A percentile compares a stretch with the other conserved stretches of the same genome.
Conservation (phyloP, 306 rosid genomes). For the Pyrus betulifolia region DNA sequence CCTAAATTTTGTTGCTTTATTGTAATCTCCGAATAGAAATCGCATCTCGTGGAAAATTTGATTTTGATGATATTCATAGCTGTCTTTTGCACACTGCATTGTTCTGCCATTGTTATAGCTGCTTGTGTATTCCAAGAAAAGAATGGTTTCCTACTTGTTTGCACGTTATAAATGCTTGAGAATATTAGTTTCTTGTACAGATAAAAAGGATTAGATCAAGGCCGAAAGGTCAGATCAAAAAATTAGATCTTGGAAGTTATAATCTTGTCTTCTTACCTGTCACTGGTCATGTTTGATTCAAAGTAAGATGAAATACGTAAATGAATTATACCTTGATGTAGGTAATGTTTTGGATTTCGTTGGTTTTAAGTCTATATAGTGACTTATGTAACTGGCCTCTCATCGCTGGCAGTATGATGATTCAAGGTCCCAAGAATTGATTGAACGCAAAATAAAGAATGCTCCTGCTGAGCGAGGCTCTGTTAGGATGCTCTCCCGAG, state of each 20-base stretch:
- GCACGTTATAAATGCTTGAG: too few species aligned
- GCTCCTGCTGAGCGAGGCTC: slow-evolving; percentile 53
- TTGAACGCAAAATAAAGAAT: slow-evolving; percentile 42
- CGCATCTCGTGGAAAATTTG: background rate
- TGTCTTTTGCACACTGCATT: background rate
- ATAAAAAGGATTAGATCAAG: background rate
- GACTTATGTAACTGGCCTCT: background rate
- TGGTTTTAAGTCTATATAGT: background rate
- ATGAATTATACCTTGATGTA: background rate
- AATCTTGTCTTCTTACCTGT: background rate
- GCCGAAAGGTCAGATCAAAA: too few species aligned
- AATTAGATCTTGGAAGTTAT: background rate
- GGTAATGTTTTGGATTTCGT: background rate
- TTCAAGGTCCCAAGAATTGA: slow-evolving; percentile 52
- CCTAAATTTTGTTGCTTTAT: background rate
- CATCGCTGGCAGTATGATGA: slow-evolving; percentile 48
- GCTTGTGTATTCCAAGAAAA: background rate
- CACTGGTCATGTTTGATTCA: background rate
- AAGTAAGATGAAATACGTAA: background rate
- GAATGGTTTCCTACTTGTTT: too few species aligned
- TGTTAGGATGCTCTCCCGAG: slow-evolving; percentile 46
- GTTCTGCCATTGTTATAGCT: background rate
- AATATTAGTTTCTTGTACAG: background rate
- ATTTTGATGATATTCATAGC: background rate
- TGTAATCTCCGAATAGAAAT: background rate